phyloP scores from a whole-genome alignment of 208 protist species.

The Trypanosoma scelopori region DNA sequence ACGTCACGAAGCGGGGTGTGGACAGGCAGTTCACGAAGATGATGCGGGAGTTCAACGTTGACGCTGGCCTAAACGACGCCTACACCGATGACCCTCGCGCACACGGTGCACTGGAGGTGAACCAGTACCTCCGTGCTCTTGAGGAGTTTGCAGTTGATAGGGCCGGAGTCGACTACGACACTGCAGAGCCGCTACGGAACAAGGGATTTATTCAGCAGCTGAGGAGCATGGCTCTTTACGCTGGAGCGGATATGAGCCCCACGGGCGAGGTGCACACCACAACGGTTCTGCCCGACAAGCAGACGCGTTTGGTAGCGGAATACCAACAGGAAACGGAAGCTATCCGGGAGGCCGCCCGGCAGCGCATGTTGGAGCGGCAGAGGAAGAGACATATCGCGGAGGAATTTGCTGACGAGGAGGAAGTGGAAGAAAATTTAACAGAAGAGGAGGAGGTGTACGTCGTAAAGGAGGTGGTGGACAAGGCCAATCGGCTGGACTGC shows the following conservation, averaged over 20 bases:
- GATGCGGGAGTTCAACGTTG: constrained; percentile 75
- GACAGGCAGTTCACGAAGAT: constrained; percentile 72
- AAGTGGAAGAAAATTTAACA: constrained; percentile 9
- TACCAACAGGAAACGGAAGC: constrained; percentile 66
- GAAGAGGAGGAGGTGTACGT: constrained; percentile 40
- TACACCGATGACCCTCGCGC: constrained; percentile 77
- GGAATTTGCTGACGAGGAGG: constrained; percentile 14
- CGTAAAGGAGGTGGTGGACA: constrained; percentile 38
- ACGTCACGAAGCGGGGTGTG: constrained; percentile 46
- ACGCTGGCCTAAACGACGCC: constrained; percentile 66
- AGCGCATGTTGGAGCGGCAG: constrained; percentile 30
- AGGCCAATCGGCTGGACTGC: constrained; percentile 63
- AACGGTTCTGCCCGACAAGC: constrained; percentile 66
- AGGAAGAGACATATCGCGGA: not conserved
- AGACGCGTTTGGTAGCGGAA: constrained; percentile 67
- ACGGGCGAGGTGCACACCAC: constrained; percentile 61
- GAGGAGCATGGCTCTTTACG: constrained; percentile 49
- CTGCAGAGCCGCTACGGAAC: constrained; percentile 68
- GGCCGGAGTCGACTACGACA: constrained; percentile 69
- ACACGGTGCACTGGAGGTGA: constrained; percentile 65
- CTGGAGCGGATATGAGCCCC: constrained; percentile 50
- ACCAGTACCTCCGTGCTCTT: constrained; percentile 76
- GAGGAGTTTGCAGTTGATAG: constrained; percentile 79
- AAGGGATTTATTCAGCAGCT: constrained; percentile 85
- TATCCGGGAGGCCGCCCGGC: constrained; percentile 57